These are phyloP conservation scores for Bolboschoenoplectus hybrid DNA, from an alignment of 202 grass and related monocot genomes.

Conservation along the genomic window DNA sequence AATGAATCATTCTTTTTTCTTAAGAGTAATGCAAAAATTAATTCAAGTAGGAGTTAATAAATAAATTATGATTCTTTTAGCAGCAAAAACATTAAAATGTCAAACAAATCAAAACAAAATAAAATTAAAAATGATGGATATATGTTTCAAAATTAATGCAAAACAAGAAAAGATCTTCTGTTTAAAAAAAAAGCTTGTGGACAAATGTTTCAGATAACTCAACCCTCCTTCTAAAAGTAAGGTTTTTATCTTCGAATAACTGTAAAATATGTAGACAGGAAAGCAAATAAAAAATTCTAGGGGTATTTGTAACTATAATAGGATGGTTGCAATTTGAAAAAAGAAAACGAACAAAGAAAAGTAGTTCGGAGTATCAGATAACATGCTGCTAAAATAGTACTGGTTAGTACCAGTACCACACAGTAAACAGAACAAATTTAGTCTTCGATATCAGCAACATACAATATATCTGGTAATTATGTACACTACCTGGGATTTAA, in stretches of 20 bases:
- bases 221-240: too few species aligned
- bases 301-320: conserved; percentile 4
- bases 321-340: neutral
- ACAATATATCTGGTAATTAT: neutral
- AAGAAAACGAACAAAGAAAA: neutral
- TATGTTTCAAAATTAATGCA: neutral
- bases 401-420: neutral
- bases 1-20: neutral
- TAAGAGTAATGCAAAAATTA: neutral
- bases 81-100: neutral
- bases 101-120: neutral
- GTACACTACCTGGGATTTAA: neutral
- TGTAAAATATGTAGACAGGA: neutral
- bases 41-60: conserved; percentile 2
- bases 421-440: neutral
- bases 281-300: neutral
- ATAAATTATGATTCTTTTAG: conserved; percentile 10
- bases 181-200: too few species aligned
- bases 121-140: neutral
- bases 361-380: neutral
- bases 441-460: neutral
- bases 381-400: neutral
- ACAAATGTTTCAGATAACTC: neutral
- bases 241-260: neutral
- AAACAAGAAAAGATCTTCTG: neutral